Percentiles rank a stretch among this genome's conserved stretches.
Conservation (phyloP, 2,329 filamentous ascomycete species). For the Pseudohalonectria lignicola region DNA sequence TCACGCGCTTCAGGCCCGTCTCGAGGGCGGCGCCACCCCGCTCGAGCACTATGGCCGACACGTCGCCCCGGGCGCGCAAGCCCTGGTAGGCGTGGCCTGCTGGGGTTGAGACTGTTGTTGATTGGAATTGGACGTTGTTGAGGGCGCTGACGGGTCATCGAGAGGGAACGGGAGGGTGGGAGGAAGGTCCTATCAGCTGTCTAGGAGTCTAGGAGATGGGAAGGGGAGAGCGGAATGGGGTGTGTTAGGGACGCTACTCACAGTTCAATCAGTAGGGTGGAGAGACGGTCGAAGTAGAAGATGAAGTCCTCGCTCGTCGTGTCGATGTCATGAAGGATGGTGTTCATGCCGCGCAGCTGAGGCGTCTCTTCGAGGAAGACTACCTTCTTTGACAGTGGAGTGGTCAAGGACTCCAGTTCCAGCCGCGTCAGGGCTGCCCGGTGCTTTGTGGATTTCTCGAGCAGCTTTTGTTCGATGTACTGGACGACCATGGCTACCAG, state of each 20-base stretch:
- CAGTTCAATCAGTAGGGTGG: conserved; percentile 75
- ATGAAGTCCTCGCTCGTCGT: conserved; percentile 84
- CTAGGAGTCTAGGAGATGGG: too few species aligned
- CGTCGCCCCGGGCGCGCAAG: conserved; percentile 56
- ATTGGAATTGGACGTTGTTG: conserved; percentile 63
- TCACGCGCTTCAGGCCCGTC: conserved; percentile 75
- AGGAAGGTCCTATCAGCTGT: too few species aligned
- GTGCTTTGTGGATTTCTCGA: conserved; percentile 77
- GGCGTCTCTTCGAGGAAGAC: conserved; percentile 63
- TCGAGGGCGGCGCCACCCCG: conserved; percentile 85
- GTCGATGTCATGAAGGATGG: conserved; percentile 71
- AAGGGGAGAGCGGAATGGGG: too few species aligned
- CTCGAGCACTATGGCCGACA: conserved; percentile 79
- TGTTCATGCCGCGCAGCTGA: conserved; percentile 81
- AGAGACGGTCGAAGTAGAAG: conserved; percentile 90
- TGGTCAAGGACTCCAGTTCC: conserved; percentile 59
- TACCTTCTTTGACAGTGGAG: conserved; percentile 65
- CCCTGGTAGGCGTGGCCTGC: conserved; percentile 60
- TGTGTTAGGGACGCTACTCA: conserved; percentile 30
- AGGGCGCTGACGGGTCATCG: too few species aligned
- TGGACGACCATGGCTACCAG: conserved; percentile 75
- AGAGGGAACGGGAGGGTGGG: too few species aligned
- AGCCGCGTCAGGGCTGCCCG: conserved; percentile 68
- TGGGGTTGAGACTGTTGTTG: conserved; percentile 57
- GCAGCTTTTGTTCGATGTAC: conserved; percentile 78